A percentile compares a stretch with the other conserved stretches of the same genome.
Conservation (phyloP, 768 basidiomycete species). For the Mycena maculata region DNA sequence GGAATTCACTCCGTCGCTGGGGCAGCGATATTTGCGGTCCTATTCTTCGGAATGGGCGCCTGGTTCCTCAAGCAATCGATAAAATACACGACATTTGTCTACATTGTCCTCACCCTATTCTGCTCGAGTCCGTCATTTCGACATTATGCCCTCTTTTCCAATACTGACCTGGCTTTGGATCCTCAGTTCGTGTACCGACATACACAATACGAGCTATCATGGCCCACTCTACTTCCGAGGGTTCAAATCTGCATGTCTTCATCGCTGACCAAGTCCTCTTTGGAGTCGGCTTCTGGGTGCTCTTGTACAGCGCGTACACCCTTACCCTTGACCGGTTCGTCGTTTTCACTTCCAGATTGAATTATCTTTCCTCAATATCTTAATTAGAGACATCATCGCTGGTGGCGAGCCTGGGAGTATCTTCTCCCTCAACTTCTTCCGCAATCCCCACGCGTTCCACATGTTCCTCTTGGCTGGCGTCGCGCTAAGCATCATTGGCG, state of each 20-base stretch:
- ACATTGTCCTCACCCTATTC: constrained; percentile 49
- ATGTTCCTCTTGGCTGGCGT: constrained; percentile 44
- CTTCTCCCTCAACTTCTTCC: constrained; percentile 38
- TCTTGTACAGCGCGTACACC: constrained; percentile 55
- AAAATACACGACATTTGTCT: constrained; percentile 47
- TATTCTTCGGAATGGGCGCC: constrained; percentile 46
- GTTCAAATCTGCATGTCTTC: constrained; percentile 46
- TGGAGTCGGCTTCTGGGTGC: constrained; percentile 55
- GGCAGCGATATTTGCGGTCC: constrained; percentile 50
- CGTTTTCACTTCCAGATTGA: constrained; percentile 1
- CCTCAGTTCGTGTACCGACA: constrained; percentile 52
- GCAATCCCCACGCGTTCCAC: constrained; percentile 48
- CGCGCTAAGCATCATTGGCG: constrained; percentile 48
- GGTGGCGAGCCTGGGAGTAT: constrained; percentile 26
- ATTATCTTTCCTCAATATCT: not conserved
- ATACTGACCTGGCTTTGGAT: not conserved
- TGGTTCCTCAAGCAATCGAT: constrained; percentile 50
- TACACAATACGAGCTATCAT: constrained; percentile 55
- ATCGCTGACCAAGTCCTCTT: constrained; percentile 54
- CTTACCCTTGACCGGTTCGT: constrained; percentile 55
- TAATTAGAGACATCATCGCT: constrained; percentile 36
- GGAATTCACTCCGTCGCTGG: constrained; percentile 51
- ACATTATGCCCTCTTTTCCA: not conserved
- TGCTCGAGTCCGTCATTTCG: constrained; percentile 48
- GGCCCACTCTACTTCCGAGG: constrained; percentile 44